Evolutionary conservation across 352 stramenopile species (phyloP).

Genomic region (Peronospora destructor): DNA sequence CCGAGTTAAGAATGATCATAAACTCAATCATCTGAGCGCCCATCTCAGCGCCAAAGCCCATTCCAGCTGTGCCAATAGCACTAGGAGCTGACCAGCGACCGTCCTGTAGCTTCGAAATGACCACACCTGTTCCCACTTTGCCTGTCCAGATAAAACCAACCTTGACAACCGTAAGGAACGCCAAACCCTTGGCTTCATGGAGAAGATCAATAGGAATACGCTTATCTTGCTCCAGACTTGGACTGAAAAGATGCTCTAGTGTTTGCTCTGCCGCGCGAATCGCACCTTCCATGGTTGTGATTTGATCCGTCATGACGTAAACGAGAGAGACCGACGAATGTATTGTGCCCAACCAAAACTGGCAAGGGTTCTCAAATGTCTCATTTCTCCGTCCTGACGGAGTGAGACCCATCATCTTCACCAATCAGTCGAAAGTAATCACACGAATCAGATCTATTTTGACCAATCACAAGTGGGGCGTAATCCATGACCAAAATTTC

Average conservation of each 20-base stretch:
- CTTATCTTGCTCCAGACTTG: constrained; percentile 77
- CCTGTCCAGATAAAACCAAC: constrained; percentile 82
- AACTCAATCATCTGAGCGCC: constrained; percentile 83
- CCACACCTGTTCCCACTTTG: constrained; percentile 86
- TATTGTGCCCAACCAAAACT: too few species aligned
- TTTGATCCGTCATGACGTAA: constrained; percentile 50
- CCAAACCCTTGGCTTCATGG: constrained; percentile 83
- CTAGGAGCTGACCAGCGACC: constrained; percentile 93
- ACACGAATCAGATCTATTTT: too few species aligned
- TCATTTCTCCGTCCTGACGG: constrained; percentile 5
- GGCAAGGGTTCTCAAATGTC: constrained; percentile 20
- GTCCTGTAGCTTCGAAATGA: constrained; percentile 91
- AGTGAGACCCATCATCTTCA: too few species aligned
- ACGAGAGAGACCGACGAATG: neutral
- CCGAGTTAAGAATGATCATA: constrained; percentile 91
- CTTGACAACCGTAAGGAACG: constrained; percentile 91
- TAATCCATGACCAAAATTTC: too few species aligned
- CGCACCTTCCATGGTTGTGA: constrained; percentile 87
- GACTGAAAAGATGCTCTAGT: constrained; percentile 89
- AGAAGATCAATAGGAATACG: constrained; percentile 88
- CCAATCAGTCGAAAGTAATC: too few species aligned
- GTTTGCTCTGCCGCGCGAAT: constrained; percentile 86
- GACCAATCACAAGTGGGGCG: too few species aligned
- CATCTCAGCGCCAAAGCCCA: constrained; percentile 78
- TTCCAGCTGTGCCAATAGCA: constrained; percentile 89